phyloP scores from a whole-genome alignment of 2,329 filamentous ascomycete genomes.

The Arthrinium phaeospermum region DNA sequence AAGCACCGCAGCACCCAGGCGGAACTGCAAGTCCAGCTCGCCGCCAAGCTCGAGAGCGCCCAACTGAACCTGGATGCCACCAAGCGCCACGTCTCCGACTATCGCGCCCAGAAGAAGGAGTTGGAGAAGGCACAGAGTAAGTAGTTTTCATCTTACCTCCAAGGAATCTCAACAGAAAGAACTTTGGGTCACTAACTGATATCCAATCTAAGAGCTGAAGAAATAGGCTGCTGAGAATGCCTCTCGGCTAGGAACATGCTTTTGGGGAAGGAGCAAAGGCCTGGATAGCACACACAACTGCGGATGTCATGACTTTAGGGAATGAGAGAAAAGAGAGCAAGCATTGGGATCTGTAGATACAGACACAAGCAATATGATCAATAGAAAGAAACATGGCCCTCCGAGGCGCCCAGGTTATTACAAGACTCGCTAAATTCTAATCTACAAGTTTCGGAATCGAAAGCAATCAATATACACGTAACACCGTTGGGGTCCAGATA shows the following conservation, averaged over 20 bases:
- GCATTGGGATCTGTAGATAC: neutral
- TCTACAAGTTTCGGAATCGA: constrained; percentile 13
- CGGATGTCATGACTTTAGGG: neutral
- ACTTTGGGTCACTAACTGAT: neutral
- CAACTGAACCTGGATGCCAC: neutral
- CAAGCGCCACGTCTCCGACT: neutral
- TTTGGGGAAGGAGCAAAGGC: neutral
- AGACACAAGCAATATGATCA: neutral
- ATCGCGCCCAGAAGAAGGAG: neutral
- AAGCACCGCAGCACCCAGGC: too few relatives aligned
- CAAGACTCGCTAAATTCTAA: constrained; percentile 17
- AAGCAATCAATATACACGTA: constrained; percentile 4
- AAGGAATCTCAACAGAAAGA: neutral
- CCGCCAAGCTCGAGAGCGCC: neutral
- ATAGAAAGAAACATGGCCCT: neutral
- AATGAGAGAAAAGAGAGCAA: neutral
- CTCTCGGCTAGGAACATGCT: neutral
- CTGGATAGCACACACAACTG: neutral
- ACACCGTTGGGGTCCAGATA: neutral
- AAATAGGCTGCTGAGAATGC: neutral
- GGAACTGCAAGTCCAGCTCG: neutral
- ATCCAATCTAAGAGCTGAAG: neutral
- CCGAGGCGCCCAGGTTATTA: neutral
- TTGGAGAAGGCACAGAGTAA: neutral
- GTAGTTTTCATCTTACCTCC: neutral